phyloP scores from a whole-genome alignment of 148 eudicot species.

The Pouteria glomerata region DNA sequence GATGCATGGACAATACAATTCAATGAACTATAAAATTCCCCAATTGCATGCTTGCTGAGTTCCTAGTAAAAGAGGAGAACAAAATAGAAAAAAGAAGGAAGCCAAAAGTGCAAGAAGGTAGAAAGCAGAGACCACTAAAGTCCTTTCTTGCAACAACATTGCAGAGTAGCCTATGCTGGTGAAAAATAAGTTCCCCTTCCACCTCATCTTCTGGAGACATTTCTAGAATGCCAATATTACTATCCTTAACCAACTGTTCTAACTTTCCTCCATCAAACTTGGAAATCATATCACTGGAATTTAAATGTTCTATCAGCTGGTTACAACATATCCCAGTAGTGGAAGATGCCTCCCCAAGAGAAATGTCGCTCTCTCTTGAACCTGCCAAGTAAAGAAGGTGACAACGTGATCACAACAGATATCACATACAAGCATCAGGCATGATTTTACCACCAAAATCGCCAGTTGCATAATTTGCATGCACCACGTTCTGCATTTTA shows the following conservation, averaged over 20 bases:
- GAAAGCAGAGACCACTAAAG: slow-evolving; percentile 50
- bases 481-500: slow-evolving; percentile 35
- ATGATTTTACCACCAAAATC: slow-evolving; percentile 39
- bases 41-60: slow-evolving; percentile 1
- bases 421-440: slow-evolving; percentile 8
- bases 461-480: slow-evolving; percentile 9
- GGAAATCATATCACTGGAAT: slow-evolving; percentile 25
- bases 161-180: slow-evolving; percentile 52
- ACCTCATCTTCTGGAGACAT: slow-evolving; percentile 67
- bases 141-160: slow-evolving; percentile 58
- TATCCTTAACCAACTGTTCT: slow-evolving; percentile 38
- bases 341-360: slow-evolving; percentile 26
- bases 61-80: neutral
- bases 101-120: slow-evolving; percentile 13
- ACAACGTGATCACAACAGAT: slow-evolving; percentile 19
- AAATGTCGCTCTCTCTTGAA: slow-evolving; percentile 26
- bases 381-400: slow-evolving; percentile 39
- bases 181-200: slow-evolving; percentile 82
- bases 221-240: slow-evolving; percentile 40
- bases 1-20: too few relatives aligned
- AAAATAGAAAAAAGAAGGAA: neutral
- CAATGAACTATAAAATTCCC: neutral
- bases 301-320: slow-evolving; percentile 19
- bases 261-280: slow-evolving; percentile 24
- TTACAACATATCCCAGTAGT: slow-evolving; percentile 28